Evolutionary conservation across 257 asterid genomes (phyloP), one percentile per base, ranked within the genome.

Genomic region (Anisodus tanguticus): DNA sequence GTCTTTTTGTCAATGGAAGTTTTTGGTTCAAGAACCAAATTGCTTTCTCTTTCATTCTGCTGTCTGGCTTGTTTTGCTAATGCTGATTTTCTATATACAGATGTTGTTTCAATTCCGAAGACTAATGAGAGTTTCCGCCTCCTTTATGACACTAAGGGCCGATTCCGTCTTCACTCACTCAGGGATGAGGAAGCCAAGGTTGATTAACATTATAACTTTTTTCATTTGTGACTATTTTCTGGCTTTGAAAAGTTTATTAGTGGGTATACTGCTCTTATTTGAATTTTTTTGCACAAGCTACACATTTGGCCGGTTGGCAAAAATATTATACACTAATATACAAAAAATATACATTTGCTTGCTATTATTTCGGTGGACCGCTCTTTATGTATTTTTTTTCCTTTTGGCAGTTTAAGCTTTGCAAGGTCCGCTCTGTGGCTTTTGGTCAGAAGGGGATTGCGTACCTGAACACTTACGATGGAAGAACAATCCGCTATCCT

Each of bases 81-180:
- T 47, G 19, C 8, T 13, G 12, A 3, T 13, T 22, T 63, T 13
- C 45, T 47, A 2, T 67, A 22, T 69, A 47, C 80, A 90, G 89
- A 89, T 89, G 90, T 90, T 13, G 91, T 90, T 26, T 90, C 91
- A 15, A 89, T 90, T 43, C 93, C 90, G 5, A 90, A 90, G 85
- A 87, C 93, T 74, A 88, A 90, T 78, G 93, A 90, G 87, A 88
- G 86, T 58, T 90, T 90, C 90, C 91, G 93, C 74, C 90, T 90
- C 13, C 83, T 80, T 17, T 80, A 80, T 17, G 83, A 41, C 45
- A 41, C 45, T 4, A 41, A 41, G 45, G 45, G 83, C 3, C 72
- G 83, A 13, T 80, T 80, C 22, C 43, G 72, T 80, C 83, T 80
- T 59, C 72, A 80, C 88, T 90, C 84, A 84, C 47, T 90, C 68